Evolutionary conservation across 352 stramenopile species (phyloP), one percentile per base, ranked within the genome.

Genomic region (Globisporangium radiosum): DNA sequence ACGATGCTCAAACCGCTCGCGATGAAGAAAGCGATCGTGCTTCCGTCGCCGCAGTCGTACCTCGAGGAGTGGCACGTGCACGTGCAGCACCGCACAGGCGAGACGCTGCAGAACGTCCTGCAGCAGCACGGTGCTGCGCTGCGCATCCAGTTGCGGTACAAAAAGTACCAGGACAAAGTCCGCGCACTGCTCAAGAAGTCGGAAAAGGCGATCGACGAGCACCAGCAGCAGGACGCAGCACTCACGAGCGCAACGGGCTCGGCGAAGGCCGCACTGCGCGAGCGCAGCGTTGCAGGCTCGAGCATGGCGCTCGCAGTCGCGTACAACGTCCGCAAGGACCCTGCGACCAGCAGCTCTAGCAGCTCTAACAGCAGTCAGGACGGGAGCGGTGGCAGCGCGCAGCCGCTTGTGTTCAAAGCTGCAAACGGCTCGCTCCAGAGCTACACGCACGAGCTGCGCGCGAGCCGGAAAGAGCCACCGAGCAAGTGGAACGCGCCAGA

Each of bases 121-220:
- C 70, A 76, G 19, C 66, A 65, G 43, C 69, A 81, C 50, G 64
- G 63, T 10, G 69, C 77, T 25, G 79, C 81, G 25, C 45, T 81
- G 65, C 72, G 82, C 36, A 85, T 92, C 60, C 82, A 90, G 63
- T 54, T 85, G 62, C 79, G 78, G 45, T 92, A 92, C 66, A 78
- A 81, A 49, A 75, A 79, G 52, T 88, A 89, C 69, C 77, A 87
- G 56, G 68, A 84, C 10, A 87, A 88, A 58, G 71, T 86, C 60
- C 75, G 79, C 38, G 38, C 68, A 44, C 60, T 88, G 25, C 66
- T 92, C 37, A 85, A 81, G 57, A 87, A 86, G 49, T 63, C 66
- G 57, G 59, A 70, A 7, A 63, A 71, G 0, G 63, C 64, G 13
- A 68, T 78, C 50, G 67, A 76, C 54, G 65, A 75, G 44, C 57